Evolutionary conservation across 129 eudicot species (phyloP).

Genomic region (Tagetes patula): DNA sequence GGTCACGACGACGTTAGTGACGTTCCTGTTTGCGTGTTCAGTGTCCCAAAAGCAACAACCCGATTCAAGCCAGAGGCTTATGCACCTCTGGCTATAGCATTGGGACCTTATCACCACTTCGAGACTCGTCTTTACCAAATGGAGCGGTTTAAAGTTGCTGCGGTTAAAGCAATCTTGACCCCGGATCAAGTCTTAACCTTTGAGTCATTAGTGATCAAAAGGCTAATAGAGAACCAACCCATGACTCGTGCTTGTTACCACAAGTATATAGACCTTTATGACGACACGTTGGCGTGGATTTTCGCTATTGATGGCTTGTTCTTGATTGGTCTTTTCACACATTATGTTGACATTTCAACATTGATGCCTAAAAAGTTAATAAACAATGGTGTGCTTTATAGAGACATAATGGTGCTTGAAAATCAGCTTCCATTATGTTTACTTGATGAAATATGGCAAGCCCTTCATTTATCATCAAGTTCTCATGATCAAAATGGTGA

Average conservation of each 20-base stretch:
- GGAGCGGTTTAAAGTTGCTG: slow-evolving; percentile 45
- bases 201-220: slow-evolving; percentile 12
- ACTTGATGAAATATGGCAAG: slow-evolving; percentile 28
- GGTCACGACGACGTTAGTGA: slow-evolving; percentile 8
- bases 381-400: slow-evolving; percentile 24
- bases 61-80: slow-evolving; percentile 50
- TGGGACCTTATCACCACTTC: slow-evolving; percentile 55
- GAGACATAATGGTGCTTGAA: slow-evolving; percentile 51
- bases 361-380: slow-evolving; percentile 27
- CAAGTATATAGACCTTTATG: slow-evolving; percentile 37
- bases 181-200: slow-evolving; percentile 13
- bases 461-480: slow-evolving; percentile 5
- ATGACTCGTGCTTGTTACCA: slow-evolving; percentile 38
- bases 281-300: slow-evolving; percentile 41
- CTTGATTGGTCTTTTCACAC: slow-evolving; percentile 35
- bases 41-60: slow-evolving; percentile 30
- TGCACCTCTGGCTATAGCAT: slow-evolving; percentile 35
- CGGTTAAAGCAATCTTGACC: slow-evolving; percentile 26
- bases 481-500: slow-evolving; percentile 10
- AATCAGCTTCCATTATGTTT: slow-evolving; percentile 43
- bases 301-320: slow-evolving; percentile 47
- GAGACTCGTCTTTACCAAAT: slow-evolving; percentile 39
- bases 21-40: slow-evolving; percentile 32
- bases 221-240: slow-evolving; percentile 27
- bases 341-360: slow-evolving; percentile 24